Evolutionary conservation across 2,329 filamentous ascomycete genomes (phyloP).

Genomic region (Rhinocladiella mackenziei): DNA sequence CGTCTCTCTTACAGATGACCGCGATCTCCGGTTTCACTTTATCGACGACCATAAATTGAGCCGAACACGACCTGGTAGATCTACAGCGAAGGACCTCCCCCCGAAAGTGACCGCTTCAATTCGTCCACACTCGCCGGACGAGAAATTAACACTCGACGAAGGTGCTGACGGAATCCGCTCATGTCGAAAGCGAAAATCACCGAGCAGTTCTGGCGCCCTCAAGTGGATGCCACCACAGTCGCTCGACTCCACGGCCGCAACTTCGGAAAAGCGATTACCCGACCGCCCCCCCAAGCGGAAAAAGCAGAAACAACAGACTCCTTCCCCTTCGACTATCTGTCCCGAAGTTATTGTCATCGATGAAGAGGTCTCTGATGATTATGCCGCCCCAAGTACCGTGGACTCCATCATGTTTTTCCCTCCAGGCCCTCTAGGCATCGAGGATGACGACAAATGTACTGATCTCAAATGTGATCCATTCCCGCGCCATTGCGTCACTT

Average conservation of each 20-base stretch:
- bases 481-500: constrained; percentile 1
- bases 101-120: background rate
- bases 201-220: background rate
- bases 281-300: background rate
- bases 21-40: constrained; percentile 7
- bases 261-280: background rate
- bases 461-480: constrained; percentile 6
- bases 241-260: background rate
- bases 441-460: constrained; percentile 4
- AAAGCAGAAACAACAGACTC: background rate
- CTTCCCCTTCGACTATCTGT: background rate
- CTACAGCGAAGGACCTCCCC: too few relatives aligned
- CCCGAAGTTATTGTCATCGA: background rate
- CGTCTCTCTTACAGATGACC: background rate
- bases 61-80: too few relatives aligned
- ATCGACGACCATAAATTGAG: constrained; percentile 10
- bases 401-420: background rate
- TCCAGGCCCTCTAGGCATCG: too few relatives aligned
- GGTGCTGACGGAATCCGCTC: background rate
- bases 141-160: background rate
- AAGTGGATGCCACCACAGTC: background rate
- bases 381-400: background rate
- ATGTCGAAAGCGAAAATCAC: background rate
- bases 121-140: background rate
- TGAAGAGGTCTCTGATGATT: background rate